Base-by-base conservation (phyloP, 2,329 filamentous ascomycete genomes). In the Fusarium ambrosium region DNA sequence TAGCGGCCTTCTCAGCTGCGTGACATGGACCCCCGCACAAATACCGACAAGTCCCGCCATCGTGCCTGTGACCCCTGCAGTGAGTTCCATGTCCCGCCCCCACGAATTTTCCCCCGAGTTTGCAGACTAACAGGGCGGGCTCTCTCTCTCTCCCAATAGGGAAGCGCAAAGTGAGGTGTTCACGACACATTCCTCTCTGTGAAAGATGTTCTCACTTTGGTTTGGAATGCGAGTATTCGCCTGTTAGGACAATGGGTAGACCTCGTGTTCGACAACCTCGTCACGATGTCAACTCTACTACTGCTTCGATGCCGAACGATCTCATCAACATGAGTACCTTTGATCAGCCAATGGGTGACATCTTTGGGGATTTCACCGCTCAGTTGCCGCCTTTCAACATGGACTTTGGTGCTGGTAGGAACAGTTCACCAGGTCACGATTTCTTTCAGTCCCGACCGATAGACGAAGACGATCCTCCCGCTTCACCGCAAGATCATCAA, bases 201-300 rank as follows among this genome's bases (percentile, higher is more conserved):
- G 71, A 73, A 29, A 51, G 71, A 71, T 73, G 71, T 41, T 73
- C 71, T 29, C 70, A 73, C 62, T 73, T 73, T 71, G 71, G 61
- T 3, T 56, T 73, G 36, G 56, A 45, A 6, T 73, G 71, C 32
- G 71, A 73, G 9, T 73, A 73, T 24, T 73, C 70, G 22, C 71
- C 66, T 6, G 73, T 51, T 27, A 73, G 71, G 24, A 58, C 71
- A 2, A 73, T 73, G 36, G 71, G 71, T 0, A 32, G 48, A 7
- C 48, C 48, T 32, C 48, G 48, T 32, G 48, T 55, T n/a, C 27
- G 48, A 4, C 48, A 55, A 18, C 48, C 48, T 55, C 48, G 48
- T 32, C 48, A 32, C 11, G 18, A 55, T 29, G 48, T 55, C 27
- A 55, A 20, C 27, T 55, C 48, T n/a, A 13, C 48, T 13, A 29